phyloP scores from a whole-genome alignment of 169 alveolate species.

The Cryptosporidium canis region DNA sequence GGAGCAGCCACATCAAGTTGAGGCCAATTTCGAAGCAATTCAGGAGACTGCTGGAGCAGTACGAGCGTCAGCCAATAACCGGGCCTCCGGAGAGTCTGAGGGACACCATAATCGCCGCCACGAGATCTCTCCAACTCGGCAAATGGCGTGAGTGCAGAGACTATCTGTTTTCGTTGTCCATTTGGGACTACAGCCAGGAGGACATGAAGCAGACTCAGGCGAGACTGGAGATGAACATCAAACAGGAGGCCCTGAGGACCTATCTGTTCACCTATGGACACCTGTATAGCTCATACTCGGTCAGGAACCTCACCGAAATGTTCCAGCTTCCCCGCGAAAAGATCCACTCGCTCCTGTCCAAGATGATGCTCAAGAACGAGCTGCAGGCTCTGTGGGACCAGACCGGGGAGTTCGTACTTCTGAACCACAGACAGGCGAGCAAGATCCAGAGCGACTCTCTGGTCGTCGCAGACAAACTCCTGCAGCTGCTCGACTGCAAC shows the following conservation, averaged over 20 bases:
- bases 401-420: constrained; percentile 85
- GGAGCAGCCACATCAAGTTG: constrained; percentile 74
- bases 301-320: constrained; percentile 86
- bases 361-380: constrained; percentile 90
- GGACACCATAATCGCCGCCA: constrained; percentile 91
- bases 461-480: constrained; percentile 81
- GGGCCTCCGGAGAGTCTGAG: constrained; percentile 96
- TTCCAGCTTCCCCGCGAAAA: constrained; percentile 82
- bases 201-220: constrained; percentile 82
- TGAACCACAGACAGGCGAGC: constrained; percentile 89
- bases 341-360: constrained; percentile 88
- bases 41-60: constrained; percentile 90
- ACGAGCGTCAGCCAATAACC: constrained; percentile 91
- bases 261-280: constrained; percentile 87
- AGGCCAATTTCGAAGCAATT: constrained; percentile 86
- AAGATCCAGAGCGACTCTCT: constrained; percentile 86
- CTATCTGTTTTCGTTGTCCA: constrained; percentile 81
- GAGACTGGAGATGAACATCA: constrained; percentile 86
- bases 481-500: constrained; percentile 41
- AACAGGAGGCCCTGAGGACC: constrained; percentile 93
- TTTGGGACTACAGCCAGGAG: constrained; percentile 86
- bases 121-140: constrained; percentile 90
- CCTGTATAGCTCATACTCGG: constrained; percentile 87
- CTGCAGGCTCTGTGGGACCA: constrained; percentile 91
- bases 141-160: constrained; percentile 93